A percentile compares a stretch with the other conserved stretches of the same genome.
Conservation (phyloP, 805 yeast genomes). For the Lachancea sp. region DNA sequence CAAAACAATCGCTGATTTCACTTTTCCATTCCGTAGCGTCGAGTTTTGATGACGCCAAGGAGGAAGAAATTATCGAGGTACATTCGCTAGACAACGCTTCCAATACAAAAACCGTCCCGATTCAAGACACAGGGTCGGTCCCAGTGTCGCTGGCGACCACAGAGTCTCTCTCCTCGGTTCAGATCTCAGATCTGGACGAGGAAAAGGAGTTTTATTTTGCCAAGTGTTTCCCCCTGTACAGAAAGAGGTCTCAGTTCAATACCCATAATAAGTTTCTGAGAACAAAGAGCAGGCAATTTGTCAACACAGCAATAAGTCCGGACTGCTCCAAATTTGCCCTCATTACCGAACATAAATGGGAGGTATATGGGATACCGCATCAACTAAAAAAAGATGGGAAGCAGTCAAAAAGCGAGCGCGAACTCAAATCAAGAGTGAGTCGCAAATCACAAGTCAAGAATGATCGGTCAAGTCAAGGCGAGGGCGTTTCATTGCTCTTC, state of each 20-base stretch:
- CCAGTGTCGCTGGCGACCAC: conserved; percentile 3
- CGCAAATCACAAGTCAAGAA: conserved; percentile 30
- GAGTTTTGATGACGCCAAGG: conserved; percentile 8
- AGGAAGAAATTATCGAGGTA: conserved; percentile 3
- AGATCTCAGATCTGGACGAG: conserved; percentile 22
- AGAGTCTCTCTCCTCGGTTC: conserved; percentile 5
- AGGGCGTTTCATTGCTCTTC: conserved; percentile 52
- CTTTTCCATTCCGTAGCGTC: conserved; percentile 32
- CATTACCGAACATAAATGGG: conserved; percentile 65
- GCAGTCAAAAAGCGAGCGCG: not conserved
- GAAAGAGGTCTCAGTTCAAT: conserved; percentile 50
- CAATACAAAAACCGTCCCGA: conserved; percentile 22
- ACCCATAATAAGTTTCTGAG: conserved; percentile 48
- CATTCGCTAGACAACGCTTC: conserved; percentile 17
- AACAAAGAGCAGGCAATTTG: conserved; percentile 42
- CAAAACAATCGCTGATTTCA: conserved; percentile 28
- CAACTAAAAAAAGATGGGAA: not conserved
- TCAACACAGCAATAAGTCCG: conserved; percentile 56
- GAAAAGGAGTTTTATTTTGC: conserved; percentile 61
- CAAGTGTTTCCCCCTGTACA: conserved; percentile 76
- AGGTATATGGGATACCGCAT: conserved; percentile 49
- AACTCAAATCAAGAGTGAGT: not conserved
- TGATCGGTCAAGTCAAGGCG: conserved; percentile 26
- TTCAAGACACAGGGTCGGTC: conserved; percentile 11
- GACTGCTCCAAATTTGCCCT: conserved; percentile 61